A percentile compares a stretch with the other conserved stretches of the same genome.
These are phyloP conservation scores for Teratosphaeria gauchensis DNA, from an alignment of 2,329 filamentous ascomycete species.

Conservation along the genomic window DNA sequence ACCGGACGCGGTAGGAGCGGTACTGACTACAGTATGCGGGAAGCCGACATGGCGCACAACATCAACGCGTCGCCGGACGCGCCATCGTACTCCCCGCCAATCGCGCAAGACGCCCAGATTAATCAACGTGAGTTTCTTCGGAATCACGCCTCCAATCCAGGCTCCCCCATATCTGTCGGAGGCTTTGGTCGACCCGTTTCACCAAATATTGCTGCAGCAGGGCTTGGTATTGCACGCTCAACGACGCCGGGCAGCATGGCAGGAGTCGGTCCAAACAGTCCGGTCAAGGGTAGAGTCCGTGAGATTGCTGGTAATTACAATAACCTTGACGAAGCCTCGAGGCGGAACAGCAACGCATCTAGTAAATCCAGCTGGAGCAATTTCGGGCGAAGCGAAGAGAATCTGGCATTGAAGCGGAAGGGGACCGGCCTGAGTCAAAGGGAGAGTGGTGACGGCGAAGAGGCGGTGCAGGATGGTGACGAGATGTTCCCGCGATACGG, in stretches of 20 bases:
- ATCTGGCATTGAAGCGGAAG: conserved; percentile 18
- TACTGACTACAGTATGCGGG: conserved; percentile 25
- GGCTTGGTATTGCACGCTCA: conserved; percentile 5
- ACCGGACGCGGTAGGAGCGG: conserved; percentile 18
- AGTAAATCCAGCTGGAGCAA: conserved; percentile 32
- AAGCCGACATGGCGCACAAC: conserved; percentile 21
- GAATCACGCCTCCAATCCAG: conserved; percentile 11
- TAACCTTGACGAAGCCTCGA: conserved; percentile 33
- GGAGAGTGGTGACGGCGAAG: not conserved
- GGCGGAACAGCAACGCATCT: conserved; percentile 36
- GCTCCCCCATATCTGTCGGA: not conserved
- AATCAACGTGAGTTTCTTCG: conserved; percentile 19
- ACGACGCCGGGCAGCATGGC: conserved; percentile 6
- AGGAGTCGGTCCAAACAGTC: conserved; percentile 19
- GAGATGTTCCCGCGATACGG: conserved; percentile 3
- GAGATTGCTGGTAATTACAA: conserved; percentile 43
- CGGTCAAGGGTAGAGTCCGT: conserved; percentile 41
- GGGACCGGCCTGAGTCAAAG: conserved; percentile 6
- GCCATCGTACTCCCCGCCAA: conserved; percentile 9
- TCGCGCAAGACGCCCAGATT: conserved; percentile 14
- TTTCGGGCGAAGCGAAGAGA: conserved; percentile 28
- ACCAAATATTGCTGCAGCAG: conserved; percentile 5
- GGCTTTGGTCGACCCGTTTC: conserved; percentile 1
- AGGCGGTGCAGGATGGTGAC: conserved; percentile 1
- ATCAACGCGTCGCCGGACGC: conserved; percentile 17